Evolutionary conservation across 164 flowering plant species (phyloP).

Genomic region (Saururus chinensis): DNA sequence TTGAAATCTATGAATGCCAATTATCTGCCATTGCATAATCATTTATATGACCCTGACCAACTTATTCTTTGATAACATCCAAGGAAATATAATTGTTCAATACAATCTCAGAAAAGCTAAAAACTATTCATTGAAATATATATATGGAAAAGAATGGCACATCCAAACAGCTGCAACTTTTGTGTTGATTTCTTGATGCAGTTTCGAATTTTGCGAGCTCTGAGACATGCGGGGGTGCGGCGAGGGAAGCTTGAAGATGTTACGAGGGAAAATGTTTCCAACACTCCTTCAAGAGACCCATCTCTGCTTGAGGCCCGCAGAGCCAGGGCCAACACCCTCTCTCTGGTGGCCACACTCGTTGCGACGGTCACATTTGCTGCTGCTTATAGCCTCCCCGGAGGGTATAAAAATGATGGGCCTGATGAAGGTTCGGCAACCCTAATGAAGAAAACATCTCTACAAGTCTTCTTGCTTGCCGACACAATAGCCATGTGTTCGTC

Average conservation of each 20-base stretch:
- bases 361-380: neutral
- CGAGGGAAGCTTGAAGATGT: neutral
- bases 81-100: no score
- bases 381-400: neutral
- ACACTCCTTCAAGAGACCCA: neutral
- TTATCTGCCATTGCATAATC: no score
- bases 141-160: no score
- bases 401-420: neutral
- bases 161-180: no score
- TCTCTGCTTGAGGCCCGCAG: neutral
- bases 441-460: neutral
- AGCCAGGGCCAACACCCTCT: conserved; percentile 2
- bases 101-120: no score
- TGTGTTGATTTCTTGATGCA: neutral
- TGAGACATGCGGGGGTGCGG: neutral
- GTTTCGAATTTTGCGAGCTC: neutral
- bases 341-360: neutral
- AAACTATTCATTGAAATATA: no score
- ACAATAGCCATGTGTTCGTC: neutral
- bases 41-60: no score
- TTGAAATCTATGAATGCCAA: no score
- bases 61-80: no score
- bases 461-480: neutral
- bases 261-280: neutral
- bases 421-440: neutral